Evolutionary conservation across 225 moss, liverwort and hornwort genomes (phyloP).

Genomic region (Thuidium tamariscinum): DNA sequence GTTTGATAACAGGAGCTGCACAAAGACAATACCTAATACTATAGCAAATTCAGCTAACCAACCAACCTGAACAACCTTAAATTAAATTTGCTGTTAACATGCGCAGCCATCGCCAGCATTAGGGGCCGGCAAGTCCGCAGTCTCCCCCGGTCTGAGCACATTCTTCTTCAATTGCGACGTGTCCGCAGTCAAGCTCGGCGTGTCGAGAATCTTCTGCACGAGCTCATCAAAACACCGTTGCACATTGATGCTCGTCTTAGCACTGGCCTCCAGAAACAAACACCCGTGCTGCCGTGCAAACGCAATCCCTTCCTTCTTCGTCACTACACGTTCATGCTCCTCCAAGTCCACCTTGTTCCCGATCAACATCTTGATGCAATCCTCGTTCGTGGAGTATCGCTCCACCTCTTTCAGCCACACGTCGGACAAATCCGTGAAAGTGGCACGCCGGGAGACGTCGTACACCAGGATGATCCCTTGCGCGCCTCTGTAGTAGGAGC

Average conservation of each 20-base stretch:
- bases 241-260: slow-evolving; percentile 88
- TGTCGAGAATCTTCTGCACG: slow-evolving; percentile 90
- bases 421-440: slow-evolving; percentile 86
- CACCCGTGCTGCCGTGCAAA: slow-evolving; percentile 93
- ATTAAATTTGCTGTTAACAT: slow-evolving; percentile 8
- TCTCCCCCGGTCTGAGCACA: slow-evolving; percentile 68
- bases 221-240: slow-evolving; percentile 92
- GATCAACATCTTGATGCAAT: slow-evolving; percentile 95
- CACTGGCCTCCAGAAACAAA: slow-evolving; percentile 87
- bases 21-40: not conserved
- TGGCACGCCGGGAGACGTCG: slow-evolving; percentile 84
- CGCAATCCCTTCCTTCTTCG: slow-evolving; percentile 93
- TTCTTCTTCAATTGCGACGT: slow-evolving; percentile 76
- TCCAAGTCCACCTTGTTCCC: slow-evolving; percentile 94
- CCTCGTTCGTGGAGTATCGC: slow-evolving; percentile 79
- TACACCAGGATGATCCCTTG: slow-evolving; percentile 91
- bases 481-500: slow-evolving; percentile 85
- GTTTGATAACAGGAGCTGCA: not conserved
- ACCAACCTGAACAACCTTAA: not conserved
- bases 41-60: not conserved
- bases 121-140: slow-evolving; percentile 29
- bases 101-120: not conserved
- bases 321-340: slow-evolving; percentile 85
- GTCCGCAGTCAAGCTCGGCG: slow-evolving; percentile 77
- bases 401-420: slow-evolving; percentile 97